Evolutionary conservation across 2,329 filamentous ascomycete genomes (phyloP), one percentile per base, ranked within the genome.

Genomic region (Teratosphaeria zuluensis): DNA sequence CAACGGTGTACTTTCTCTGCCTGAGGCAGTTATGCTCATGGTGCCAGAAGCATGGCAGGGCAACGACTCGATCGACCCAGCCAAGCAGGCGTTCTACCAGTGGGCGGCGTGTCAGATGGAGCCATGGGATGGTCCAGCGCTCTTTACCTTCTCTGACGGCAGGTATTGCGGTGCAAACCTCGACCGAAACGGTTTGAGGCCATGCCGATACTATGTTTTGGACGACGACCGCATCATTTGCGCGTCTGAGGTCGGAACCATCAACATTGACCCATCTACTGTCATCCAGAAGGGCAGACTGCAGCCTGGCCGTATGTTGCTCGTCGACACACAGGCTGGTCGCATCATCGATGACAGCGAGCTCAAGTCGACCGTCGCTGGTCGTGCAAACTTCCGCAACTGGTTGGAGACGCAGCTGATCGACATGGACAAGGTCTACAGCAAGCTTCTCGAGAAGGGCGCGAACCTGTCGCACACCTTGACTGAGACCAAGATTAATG

Each of bases 31-130:
- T 67, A 97, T 97, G 92, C 83, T 97, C 68, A 96, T 97, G 92
- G 90, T 97, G 55, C 92, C 92, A 24, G 92, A 97, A 77, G 92
- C 92, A 61, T 97, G 92, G 92, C 91, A 97, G 76, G 92, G 92
- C 62, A 96, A 96, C 75, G 80, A 85, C 42, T 80, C 85, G 61
- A 95, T 97, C 88, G 92, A 96, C 69, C 90, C 91, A 58, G 89
- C 90, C 70, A 97, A 97, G 78, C 89, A 92, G 60, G 92, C 92
- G 56, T 97, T 96, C 77, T 97, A 97, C 77, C 92, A 97, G 75
- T 97, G 92, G 91, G 92, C 92, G 69, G 92, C 91, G 65, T 97
- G 92, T 75, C 89, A 95, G 80, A 97, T 97, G 92, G 92, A 97
- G 79, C 92, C 92, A 16, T 97, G 92, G 92, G 92, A 97, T 75